phyloP scores from a whole-genome alignment of 2,329 filamentous ascomycete species.

The Sphaerulina vaccinii region DNA sequence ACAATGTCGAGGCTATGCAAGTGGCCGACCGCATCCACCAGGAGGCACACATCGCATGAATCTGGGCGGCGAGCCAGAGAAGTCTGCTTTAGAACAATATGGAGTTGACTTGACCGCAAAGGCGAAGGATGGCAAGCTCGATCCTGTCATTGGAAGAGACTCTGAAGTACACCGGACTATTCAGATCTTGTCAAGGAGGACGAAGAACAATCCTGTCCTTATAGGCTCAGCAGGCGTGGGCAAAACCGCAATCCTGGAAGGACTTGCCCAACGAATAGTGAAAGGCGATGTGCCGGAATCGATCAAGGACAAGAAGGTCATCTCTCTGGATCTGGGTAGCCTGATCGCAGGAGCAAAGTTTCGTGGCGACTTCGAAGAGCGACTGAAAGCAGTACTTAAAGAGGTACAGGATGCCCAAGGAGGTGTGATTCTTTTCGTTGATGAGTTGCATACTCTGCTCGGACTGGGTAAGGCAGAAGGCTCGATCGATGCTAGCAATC shows the following conservation, averaged over 20 bases:
- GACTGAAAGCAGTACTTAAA: constrained; percentile 83
- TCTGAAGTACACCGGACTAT: constrained; percentile 91
- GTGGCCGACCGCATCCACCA: constrained; percentile 73
- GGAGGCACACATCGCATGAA: constrained; percentile 95
- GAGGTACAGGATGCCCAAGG: constrained; percentile 89
- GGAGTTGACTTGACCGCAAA: constrained; percentile 85
- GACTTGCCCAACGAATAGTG: constrained; percentile 84
- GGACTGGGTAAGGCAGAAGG: constrained; percentile 94
- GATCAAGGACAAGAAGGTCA: constrained; percentile 89
- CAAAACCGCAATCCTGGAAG: constrained; percentile 91
- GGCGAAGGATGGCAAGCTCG: constrained; percentile 84
- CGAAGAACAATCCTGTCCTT: constrained; percentile 95
- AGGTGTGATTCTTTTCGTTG: constrained; percentile 89
- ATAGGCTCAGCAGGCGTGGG: constrained; percentile 89
- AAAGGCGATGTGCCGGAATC: constrained; percentile 92
- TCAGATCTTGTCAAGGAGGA: constrained; percentile 85
- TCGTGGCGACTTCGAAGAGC: constrained; percentile 91
- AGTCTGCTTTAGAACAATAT: constrained; percentile 85
- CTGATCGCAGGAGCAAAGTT: constrained; percentile 96
- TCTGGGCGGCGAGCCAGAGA: constrained; percentile 68
- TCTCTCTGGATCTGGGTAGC: constrained; percentile 83
- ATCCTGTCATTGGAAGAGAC: constrained; percentile 93
- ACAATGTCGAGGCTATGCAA: constrained; percentile 45
- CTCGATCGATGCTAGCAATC: constrained; percentile 92
- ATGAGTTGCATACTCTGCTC: constrained; percentile 87